A percentile compares a stretch with the other conserved stretches of the same genome.
These are phyloP conservation scores for Exserohilum turcica DNA, from an alignment of 2,329 filamentous ascomycete genomes.

Conservation along the genomic window DNA sequence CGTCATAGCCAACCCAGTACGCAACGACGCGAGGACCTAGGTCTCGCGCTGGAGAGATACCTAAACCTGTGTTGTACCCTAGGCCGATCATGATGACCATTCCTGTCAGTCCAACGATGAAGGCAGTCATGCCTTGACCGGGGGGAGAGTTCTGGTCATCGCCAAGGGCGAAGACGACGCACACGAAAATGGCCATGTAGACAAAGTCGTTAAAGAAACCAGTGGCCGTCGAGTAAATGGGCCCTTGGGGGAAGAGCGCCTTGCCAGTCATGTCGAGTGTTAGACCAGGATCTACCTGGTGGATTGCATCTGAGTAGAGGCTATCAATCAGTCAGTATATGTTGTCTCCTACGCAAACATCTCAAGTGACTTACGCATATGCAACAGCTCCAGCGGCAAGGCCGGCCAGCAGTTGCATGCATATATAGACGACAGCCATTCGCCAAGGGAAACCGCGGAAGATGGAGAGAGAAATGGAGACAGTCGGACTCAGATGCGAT, in stretches of 20 bases:
- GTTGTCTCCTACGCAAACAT: too few relatives aligned
- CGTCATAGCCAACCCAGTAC: constrained; percentile 70
- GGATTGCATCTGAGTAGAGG: constrained; percentile 60
- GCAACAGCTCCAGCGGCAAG: constrained; percentile 54
- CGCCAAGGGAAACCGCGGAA: constrained; percentile 66
- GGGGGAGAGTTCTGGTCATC: constrained; percentile 54
- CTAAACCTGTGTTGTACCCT: constrained; percentile 39
- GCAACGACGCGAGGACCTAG: constrained; percentile 72
- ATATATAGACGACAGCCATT: constrained; percentile 57
- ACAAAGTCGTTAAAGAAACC: constrained; percentile 75
- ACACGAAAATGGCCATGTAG: constrained; percentile 69
- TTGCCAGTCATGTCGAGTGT: constrained; percentile 45
- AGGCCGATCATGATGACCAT: constrained; percentile 34
- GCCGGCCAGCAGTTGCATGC: constrained; percentile 59
- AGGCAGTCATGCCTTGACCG: constrained; percentile 57
- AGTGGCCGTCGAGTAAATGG: constrained; percentile 66
- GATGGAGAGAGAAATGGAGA: constrained; percentile 50
- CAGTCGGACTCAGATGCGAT: constrained; percentile 56
- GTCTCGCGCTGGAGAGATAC: constrained; percentile 73
- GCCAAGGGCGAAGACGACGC: constrained; percentile 70
- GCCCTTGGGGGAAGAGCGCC: constrained; percentile 64
- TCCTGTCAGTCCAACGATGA: constrained; percentile 33
- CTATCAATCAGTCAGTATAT: constrained; percentile 22
- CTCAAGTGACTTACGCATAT: constrained; percentile 49
- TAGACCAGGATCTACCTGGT: constrained; percentile 59